Conservation (phyloP, 1,284 basidiomycete species). For the Ustilago curta region DNA sequence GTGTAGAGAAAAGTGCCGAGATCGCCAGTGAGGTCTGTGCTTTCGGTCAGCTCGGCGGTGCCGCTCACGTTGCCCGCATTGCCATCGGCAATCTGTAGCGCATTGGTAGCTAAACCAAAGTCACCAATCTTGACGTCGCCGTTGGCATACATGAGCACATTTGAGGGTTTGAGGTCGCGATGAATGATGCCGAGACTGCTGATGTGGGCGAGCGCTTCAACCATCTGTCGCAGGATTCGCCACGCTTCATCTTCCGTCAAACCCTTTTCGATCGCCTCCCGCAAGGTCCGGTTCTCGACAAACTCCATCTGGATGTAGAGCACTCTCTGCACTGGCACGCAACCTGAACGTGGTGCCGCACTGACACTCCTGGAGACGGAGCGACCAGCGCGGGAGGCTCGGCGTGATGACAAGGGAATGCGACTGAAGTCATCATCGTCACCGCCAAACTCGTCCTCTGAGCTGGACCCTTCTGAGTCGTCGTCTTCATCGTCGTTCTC, state of each 20-base stretch:
- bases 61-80: slow-evolving; percentile 72
- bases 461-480: slow-evolving; percentile 33
- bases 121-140: slow-evolving; percentile 95
- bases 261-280: slow-evolving; percentile 66
- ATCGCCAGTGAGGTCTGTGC: slow-evolving; percentile 73
- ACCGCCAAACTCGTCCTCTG: slow-evolving; percentile 33
- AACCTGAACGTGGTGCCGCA: slow-evolving; percentile 12
- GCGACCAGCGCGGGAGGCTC: slow-evolving; percentile 34
- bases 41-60: slow-evolving; percentile 74
- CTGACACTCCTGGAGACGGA: slow-evolving; percentile 40
- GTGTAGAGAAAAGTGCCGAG: slow-evolving; percentile 94
- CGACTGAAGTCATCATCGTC: slow-evolving; percentile 47
- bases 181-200: slow-evolving; percentile 87
- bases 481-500: slow-evolving; percentile 19
- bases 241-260: slow-evolving; percentile 77
- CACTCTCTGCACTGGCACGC: slow-evolving; percentile 73
- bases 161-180: slow-evolving; percentile 75
- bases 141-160: slow-evolving; percentile 70
- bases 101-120: slow-evolving; percentile 80
- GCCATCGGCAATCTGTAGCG: slow-evolving; percentile 57
- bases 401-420: slow-evolving; percentile 37
- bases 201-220: slow-evolving; percentile 87
- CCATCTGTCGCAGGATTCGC: slow-evolving; percentile 90
- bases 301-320: slow-evolving; percentile 88
- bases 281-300: slow-evolving; percentile 66